Evolutionary conservation across 208 protist genomes (phyloP).

Genomic region (Leishmania major): DNA sequence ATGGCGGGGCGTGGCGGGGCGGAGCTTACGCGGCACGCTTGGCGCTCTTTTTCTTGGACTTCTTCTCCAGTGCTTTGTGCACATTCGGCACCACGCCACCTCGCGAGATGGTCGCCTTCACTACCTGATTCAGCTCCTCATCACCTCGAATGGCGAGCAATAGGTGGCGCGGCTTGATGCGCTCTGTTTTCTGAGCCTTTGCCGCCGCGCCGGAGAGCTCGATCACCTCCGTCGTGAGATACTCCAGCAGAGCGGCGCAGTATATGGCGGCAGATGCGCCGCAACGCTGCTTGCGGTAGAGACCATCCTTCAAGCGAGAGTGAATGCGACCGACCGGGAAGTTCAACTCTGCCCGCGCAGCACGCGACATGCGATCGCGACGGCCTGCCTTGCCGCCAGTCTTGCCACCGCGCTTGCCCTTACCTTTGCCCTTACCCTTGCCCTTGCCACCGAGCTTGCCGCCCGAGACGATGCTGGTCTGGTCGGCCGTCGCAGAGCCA

Average conservation of each 20-base stretch:
- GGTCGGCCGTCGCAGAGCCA: slow-evolving; percentile 79
- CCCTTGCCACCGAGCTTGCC: slow-evolving; percentile 88
- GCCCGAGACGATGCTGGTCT: slow-evolving; percentile 87
- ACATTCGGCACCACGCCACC: slow-evolving; percentile 91
- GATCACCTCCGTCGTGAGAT: slow-evolving; percentile 98
- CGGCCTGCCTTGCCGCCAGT: slow-evolving; percentile 88
- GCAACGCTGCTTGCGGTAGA: slow-evolving; percentile 95
- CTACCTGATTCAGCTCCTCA: slow-evolving; percentile 99
- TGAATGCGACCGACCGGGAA: slow-evolving; percentile 99
- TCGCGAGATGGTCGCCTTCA: slow-evolving; percentile 94
- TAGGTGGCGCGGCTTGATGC: slow-evolving; percentile 99
- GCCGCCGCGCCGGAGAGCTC: slow-evolving; percentile 98
- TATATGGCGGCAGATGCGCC: slow-evolving; percentile 98
- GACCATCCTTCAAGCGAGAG: slow-evolving; percentile 96
- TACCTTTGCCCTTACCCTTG: slow-evolving; percentile 73
- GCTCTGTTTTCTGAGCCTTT: slow-evolving; percentile 97
- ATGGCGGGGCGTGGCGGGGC: background rate
- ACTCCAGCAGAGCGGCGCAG: slow-evolving; percentile 98
- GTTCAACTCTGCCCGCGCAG: slow-evolving; percentile 90
- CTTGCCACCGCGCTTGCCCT: slow-evolving; percentile 92
- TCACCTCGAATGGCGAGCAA: slow-evolving; percentile 98
- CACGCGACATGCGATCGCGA: slow-evolving; percentile 86
- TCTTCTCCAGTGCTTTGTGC: slow-evolving; percentile 91
- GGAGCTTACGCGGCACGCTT: slow-evolving; percentile 62
- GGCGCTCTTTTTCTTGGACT: slow-evolving; percentile 89